A percentile compares a stretch with the other conserved stretches of the same genome.
These are phyloP conservation scores for Phytophthora crassamura DNA, from an alignment of 352 stramenopile species.

Conservation along the genomic window DNA sequence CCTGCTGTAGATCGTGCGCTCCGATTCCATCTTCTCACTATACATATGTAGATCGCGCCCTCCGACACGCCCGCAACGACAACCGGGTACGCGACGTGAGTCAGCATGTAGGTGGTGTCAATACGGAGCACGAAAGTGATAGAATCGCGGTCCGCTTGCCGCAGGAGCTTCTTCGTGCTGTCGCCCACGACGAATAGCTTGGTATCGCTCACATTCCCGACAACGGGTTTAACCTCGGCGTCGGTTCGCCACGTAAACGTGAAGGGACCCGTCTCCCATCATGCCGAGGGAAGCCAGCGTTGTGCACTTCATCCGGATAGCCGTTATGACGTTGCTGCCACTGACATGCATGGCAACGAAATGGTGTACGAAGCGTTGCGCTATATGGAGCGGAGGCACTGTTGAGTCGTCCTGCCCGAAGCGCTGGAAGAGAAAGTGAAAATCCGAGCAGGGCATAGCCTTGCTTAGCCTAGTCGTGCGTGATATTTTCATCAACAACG, in stretches of 20 bases:
- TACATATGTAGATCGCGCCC: too few relatives aligned
- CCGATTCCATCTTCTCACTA: too few relatives aligned
- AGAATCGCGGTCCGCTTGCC: conserved; percentile 1
- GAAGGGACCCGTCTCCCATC: too few relatives aligned
- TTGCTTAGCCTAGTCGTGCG: conserved; percentile 7
- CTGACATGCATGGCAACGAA: background rate
- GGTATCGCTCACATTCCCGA: background rate
- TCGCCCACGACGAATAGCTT: background rate
- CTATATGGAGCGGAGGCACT: background rate
- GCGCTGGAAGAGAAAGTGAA: background rate
- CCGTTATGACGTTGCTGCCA: too few relatives aligned
- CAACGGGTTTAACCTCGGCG: too few relatives aligned
- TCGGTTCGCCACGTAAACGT: too few relatives aligned
- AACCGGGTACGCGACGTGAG: conserved; percentile 12
- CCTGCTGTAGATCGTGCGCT: too few relatives aligned
- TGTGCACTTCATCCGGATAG: too few relatives aligned
- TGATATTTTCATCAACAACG: background rate
- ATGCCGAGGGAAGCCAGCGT: too few relatives aligned
- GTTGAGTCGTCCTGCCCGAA: conserved; percentile 1
- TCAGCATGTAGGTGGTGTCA: conserved; percentile 24
- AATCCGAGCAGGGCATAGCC: conserved; percentile 1
- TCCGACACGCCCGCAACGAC: conserved; percentile 20
- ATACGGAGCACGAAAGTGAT: conserved; percentile 10
- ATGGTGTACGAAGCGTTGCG: conserved; percentile 16
- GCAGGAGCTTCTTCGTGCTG: background rate